These are phyloP conservation scores for Trichophyton verrucosum DNA, from an alignment of 2,329 filamentous ascomycete species.

Conservation along the genomic window DNA sequence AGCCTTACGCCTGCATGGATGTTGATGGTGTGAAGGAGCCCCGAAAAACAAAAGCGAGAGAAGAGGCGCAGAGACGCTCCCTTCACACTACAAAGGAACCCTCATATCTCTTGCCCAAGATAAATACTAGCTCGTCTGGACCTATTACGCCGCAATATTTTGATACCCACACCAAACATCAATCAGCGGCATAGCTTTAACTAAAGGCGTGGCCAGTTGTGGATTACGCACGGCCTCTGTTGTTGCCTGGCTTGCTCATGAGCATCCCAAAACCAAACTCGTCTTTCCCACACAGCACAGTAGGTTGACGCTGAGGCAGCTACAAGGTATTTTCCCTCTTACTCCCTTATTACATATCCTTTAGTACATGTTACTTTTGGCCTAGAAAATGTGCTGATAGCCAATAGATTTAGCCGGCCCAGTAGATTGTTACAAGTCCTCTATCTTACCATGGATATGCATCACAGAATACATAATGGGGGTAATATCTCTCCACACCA, in stretches of 20 bases:
- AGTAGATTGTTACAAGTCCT: too few species aligned
- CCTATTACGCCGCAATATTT: background rate
- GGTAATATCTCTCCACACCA: background rate
- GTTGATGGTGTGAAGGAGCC: constrained; percentile 1
- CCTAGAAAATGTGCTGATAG: background rate
- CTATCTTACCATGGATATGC: background rate
- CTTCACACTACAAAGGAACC: background rate
- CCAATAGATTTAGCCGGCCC: background rate
- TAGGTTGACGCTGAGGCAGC: too few species aligned
- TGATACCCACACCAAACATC: background rate
- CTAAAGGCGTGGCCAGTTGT: too few species aligned
- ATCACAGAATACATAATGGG: background rate
- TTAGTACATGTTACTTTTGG: background rate
- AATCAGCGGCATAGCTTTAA: too few species aligned
- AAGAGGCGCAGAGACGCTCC: background rate
- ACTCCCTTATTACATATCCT: too few species aligned
- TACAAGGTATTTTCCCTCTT: too few species aligned
- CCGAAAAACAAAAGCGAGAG: background rate
- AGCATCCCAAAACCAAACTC: too few species aligned
- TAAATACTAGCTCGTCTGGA: background rate
- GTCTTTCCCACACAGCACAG: too few species aligned
- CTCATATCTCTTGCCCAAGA: background rate
- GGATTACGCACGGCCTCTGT: background rate
- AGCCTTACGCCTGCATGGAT: background rate
- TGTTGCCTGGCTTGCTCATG: background rate